Evolutionary conservation across 2,329 filamentous ascomycete genomes (phyloP).

Genomic region (Fusarium sp.): DNA sequence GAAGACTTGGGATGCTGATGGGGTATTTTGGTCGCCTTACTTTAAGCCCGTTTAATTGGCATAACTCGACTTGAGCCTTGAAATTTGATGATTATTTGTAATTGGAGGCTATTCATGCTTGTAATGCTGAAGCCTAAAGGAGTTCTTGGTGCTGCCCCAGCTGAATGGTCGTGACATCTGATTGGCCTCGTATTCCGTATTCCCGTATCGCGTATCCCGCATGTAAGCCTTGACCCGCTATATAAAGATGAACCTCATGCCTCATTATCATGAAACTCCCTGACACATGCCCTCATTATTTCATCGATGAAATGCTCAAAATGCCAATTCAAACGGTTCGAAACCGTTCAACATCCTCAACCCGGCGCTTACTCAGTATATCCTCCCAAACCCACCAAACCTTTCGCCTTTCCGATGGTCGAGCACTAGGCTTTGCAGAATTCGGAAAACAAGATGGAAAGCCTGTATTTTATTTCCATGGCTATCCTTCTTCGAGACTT

Average conservation of each 20-base stretch:
- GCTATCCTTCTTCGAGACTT: conserved; percentile 55
- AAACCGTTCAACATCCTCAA: background rate
- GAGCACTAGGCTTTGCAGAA: conserved; percentile 55
- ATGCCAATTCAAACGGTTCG: background rate
- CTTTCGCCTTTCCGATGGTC: conserved; percentile 54
- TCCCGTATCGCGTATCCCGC: conserved; percentile 9
- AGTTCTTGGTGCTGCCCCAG: background rate
- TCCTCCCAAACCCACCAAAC: conserved; percentile 34
- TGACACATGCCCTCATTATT: background rate
- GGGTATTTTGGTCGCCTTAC: conserved; percentile 46
- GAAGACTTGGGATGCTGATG: conserved; percentile 40
- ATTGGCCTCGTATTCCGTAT: conserved; percentile 31
- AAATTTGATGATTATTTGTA: rapidly evolving
- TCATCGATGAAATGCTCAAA: background rate
- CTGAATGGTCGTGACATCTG: background rate
- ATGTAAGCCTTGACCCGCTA: conserved; percentile 1
- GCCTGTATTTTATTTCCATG: conserved; percentile 57
- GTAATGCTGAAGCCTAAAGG: background rate
- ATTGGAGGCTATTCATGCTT: background rate
- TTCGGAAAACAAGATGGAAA: conserved; percentile 50
- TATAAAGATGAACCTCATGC: background rate
- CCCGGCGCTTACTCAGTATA: background rate
- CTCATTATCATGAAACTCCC: background rate
- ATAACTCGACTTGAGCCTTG: rapidly evolving
- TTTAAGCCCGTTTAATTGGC: background rate